Conservation (phyloP, 371 early-diverging fungal genomes). For the Batrachochytrium dendrobatidis region DNA sequence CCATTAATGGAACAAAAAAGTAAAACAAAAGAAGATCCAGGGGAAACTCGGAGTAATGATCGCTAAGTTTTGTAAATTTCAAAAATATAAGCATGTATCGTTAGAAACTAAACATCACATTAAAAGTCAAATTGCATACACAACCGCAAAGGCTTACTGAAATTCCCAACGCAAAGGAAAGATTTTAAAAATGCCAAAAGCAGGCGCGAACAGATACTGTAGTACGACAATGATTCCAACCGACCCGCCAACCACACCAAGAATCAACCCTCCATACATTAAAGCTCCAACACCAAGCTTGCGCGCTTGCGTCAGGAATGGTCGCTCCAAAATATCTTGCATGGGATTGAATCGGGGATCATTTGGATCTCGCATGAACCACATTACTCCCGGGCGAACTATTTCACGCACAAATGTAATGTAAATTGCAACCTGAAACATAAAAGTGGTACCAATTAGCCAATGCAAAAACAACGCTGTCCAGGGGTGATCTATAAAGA, state of each 20-base stretch:
- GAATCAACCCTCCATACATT: slow-evolving; percentile 68
- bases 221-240: slow-evolving; percentile 14
- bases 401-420: slow-evolving; percentile 67
- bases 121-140: neutral
- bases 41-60: slow-evolving; percentile 64
- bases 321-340: slow-evolving; percentile 71
- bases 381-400: slow-evolving; percentile 84
- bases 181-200: slow-evolving; percentile 17
- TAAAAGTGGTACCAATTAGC: slow-evolving; percentile 85
- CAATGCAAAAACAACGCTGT: slow-evolving; percentile 74
- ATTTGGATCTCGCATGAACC: slow-evolving; percentile 93
- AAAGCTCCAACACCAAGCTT: slow-evolving; percentile 70
- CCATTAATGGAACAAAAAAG: slow-evolving; percentile 54
- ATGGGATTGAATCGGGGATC: slow-evolving; percentile 89
- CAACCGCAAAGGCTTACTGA: slow-evolving; percentile 31
- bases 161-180: slow-evolving; percentile 43
- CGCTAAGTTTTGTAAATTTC: too few relatives aligned
- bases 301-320: slow-evolving; percentile 60
- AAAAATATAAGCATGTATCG: too few relatives aligned
- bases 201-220: slow-evolving; percentile 15
- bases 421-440: slow-evolving; percentile 83
- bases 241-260: slow-evolving; percentile 55
- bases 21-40: slow-evolving; percentile 67
- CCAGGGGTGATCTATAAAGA: slow-evolving; percentile 51
- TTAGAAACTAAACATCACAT: neutral